Conservation (phyloP, 1,284 basidiomycete species). For the Heterobasidion irregulare region DNA sequence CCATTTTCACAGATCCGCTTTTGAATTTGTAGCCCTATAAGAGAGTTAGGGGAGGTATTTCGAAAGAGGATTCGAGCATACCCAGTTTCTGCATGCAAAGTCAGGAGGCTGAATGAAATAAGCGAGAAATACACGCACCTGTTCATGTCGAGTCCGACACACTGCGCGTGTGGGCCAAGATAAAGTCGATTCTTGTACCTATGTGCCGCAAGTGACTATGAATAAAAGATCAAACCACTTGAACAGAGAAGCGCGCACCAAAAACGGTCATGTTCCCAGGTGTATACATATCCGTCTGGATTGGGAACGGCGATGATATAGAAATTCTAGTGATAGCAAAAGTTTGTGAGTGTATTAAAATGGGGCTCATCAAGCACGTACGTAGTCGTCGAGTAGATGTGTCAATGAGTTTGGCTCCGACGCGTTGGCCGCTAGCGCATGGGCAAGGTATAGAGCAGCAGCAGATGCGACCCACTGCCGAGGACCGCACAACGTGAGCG, state of each 20-base stretch:
- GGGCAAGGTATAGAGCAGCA: conserved; percentile 66
- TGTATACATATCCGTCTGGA: conserved; percentile 78
- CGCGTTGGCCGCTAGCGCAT: conserved; percentile 50
- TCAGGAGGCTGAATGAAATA: no score
- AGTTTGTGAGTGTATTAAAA: background rate
- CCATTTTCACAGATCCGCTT: conserved; percentile 10
- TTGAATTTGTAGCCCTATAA: conserved; percentile 13
- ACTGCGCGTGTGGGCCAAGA: conserved; percentile 38
- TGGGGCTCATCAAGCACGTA: conserved; percentile 16
- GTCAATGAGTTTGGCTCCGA: conserved; percentile 38
- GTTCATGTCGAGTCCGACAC: conserved; percentile 77
- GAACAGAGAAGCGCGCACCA: conserved; percentile 4
- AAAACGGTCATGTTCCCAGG: conserved; percentile 22
- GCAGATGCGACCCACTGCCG: conserved; percentile 75
- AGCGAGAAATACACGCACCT: conserved; percentile 24
- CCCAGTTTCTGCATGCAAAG: conserved; percentile 6
- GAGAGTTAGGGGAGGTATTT: background rate
- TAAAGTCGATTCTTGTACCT: conserved; percentile 75
- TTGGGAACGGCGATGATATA: conserved; percentile 76
- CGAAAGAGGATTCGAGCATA: background rate
- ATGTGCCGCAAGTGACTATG: background rate
- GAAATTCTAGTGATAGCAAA: conserved; percentile 39
- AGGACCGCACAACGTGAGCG: background rate
- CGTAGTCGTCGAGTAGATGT: conserved; percentile 47
- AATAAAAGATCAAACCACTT: background rate